A percentile compares a stretch with the other conserved stretches of the same genome.
Evolutionary conservation across 306 rosid genomes (phyloP).

Genomic region (Astragalus glycyphyllos): DNA sequence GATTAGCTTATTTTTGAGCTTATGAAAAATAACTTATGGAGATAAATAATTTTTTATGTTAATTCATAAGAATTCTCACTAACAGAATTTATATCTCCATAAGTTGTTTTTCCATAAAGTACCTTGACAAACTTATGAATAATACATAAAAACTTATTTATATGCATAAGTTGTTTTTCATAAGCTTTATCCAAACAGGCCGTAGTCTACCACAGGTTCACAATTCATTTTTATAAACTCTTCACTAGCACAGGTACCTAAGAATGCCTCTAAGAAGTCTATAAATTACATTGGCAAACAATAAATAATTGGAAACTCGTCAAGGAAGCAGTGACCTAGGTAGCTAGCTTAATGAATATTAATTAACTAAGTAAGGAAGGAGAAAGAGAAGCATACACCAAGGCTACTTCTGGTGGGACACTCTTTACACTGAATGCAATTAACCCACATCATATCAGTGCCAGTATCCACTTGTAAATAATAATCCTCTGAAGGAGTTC

Average conservation of each 20-base stretch:
- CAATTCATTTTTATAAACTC: neutral
- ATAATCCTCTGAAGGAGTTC: constrained; percentile 86
- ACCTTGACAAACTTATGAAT: too few relatives aligned
- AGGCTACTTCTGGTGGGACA: constrained; percentile 87
- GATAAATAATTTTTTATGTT: too few relatives aligned
- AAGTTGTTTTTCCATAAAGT: too few relatives aligned
- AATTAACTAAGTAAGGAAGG: neutral
- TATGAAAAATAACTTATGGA: too few relatives aligned
- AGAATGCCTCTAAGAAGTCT: neutral
- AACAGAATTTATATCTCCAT: too few relatives aligned
- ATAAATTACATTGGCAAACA: neutral
- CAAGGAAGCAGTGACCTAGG: neutral
- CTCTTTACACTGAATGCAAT: constrained; percentile 87
- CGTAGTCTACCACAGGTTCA: constrained; percentile 10
- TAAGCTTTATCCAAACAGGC: too few relatives aligned
- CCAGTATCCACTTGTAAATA: constrained; percentile 97
- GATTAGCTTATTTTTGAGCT: too few relatives aligned
- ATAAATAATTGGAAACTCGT: neutral
- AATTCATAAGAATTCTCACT: too few relatives aligned
- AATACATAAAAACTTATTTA: too few relatives aligned
- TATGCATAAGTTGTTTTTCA: too few relatives aligned
- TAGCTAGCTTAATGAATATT: neutral
- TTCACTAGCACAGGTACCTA: neutral
- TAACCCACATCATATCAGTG: constrained; percentile 97
- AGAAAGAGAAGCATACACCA: constrained; percentile 68